These are phyloP conservation scores for Trifolium pratense DNA, from an alignment of 306 rosid species.

Conservation along the genomic window DNA sequence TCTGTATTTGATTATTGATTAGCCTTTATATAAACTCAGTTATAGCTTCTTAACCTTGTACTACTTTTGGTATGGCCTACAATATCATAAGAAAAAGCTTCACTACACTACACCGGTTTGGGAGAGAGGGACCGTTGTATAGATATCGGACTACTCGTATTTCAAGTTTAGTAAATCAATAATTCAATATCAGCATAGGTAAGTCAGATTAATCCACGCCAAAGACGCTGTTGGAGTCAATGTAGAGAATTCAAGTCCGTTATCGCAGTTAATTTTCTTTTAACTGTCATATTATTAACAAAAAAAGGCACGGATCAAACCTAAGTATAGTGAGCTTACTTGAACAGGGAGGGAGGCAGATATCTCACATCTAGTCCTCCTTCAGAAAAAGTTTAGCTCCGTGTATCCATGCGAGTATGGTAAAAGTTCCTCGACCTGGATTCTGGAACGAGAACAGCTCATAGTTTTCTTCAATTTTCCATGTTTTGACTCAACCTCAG, in stretches of 20 bases:
- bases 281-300: background rate
- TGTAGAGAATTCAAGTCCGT: background rate
- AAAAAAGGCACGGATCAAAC: background rate
- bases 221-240: background rate
- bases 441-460: conserved; percentile 84
- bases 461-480: conserved; percentile 82
- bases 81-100: background rate
- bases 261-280: background rate
- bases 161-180: background rate
- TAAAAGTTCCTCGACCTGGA: conserved; percentile 88
- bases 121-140: background rate
- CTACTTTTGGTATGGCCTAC: background rate
- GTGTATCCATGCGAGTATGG: conserved; percentile 95
- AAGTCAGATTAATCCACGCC: background rate
- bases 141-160: background rate
- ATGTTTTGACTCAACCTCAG: conserved; percentile 89
- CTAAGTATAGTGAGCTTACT: conserved; percentile 49
- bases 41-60: background rate
- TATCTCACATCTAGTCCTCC: conserved; percentile 40
- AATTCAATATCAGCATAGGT: background rate
- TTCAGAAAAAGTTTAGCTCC: conserved; percentile 88
- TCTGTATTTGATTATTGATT: conserved; percentile 1
- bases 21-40: background rate
- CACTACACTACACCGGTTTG: background rate
- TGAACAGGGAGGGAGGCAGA: conserved; percentile 36